Evolutionary conservation across 208 protist genomes (phyloP).

Genomic region (Leishmania turanica): DNA sequence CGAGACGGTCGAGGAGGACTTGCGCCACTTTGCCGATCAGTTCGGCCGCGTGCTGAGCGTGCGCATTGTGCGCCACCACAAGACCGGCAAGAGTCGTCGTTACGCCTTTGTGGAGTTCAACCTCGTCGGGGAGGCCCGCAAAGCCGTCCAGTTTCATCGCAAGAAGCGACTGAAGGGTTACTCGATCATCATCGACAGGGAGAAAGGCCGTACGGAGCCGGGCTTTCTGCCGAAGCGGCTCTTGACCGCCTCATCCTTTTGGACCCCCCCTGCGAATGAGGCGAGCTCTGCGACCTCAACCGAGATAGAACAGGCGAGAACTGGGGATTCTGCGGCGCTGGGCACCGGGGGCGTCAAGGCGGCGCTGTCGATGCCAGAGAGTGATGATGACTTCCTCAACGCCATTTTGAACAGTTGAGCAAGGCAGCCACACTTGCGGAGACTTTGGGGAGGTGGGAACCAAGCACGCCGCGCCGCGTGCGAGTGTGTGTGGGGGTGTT

Average conservation of each 20-base stretch:
- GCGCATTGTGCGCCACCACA: constrained; percentile 62
- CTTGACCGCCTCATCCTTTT: constrained; percentile 23
- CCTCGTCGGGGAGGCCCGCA: constrained; percentile 62
- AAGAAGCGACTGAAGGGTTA: constrained; percentile 70
- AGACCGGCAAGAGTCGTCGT: constrained; percentile 60
- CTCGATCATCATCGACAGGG: constrained; percentile 66
- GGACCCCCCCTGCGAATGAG: not conserved
- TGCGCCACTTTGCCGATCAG: constrained; percentile 83
- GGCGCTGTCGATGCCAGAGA: constrained; percentile 15
- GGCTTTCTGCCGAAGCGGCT: constrained; percentile 75
- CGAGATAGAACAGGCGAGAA: not conserved
- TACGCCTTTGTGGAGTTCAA: constrained; percentile 90
- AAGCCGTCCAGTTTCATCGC: constrained; percentile 52
- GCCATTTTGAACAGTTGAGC: constrained; percentile 62
- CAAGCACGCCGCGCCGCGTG: not conserved
- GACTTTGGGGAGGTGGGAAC: not conserved
- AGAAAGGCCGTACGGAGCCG: constrained; percentile 64
- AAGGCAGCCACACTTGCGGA: not conserved
- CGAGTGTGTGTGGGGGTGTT: not conserved
- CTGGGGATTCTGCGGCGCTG: not conserved
- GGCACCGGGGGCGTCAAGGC: not conserved
- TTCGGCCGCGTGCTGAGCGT: constrained; percentile 76
- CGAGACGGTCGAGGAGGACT: constrained; percentile 73
- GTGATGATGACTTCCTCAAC: constrained; percentile 68
- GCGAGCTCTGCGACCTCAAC: not conserved